phyloP scores from a whole-genome alignment of 2,329 filamentous ascomycete genomes.

The Clonostachys byssicola region DNA sequence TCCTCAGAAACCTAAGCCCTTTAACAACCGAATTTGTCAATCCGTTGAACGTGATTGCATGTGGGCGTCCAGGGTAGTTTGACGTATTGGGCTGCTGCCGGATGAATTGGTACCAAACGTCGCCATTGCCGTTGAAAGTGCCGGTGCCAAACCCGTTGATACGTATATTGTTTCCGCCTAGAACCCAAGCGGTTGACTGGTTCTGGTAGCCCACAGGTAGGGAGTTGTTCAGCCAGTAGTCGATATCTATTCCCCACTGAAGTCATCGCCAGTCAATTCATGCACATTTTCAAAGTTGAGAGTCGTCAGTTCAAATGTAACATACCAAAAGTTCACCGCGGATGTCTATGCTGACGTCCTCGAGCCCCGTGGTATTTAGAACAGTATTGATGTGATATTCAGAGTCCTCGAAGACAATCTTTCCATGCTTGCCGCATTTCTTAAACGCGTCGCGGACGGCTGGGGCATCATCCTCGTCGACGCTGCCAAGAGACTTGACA shows the following conservation, averaged over 20 bases:
- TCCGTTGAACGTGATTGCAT: constrained; percentile 13
- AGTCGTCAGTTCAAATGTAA: neutral
- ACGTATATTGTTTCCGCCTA: constrained; percentile 42
- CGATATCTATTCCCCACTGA: constrained; percentile 27
- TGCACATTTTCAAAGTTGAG: no score
- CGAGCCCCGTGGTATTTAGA: constrained; percentile 14
- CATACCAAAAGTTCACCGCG: constrained; percentile 10
- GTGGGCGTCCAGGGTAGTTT: constrained; percentile 26
- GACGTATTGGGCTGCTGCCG: constrained; percentile 18
- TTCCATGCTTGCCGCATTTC: constrained; percentile 11
- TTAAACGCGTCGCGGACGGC: constrained; percentile 12
- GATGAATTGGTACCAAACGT: constrained; percentile 45
- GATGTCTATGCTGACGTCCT: constrained; percentile 34
- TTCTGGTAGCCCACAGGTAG: constrained; percentile 42
- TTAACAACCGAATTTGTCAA: constrained; percentile 23
- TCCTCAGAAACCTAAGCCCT: constrained; percentile 40
- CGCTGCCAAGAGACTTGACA: neutral
- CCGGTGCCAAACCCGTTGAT: constrained; percentile 41
- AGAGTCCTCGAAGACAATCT: constrained; percentile 13
- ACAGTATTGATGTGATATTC: constrained; percentile 15
- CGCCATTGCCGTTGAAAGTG: constrained; percentile 48
- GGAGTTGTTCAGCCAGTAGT: constrained; percentile 42
- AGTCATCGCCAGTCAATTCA: neutral
- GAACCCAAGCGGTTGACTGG: constrained; percentile 39
- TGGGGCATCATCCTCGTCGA: constrained; percentile 11